Percentiles rank a stretch among this genome's conserved stretches.
These are phyloP conservation scores for Chimonanthus salicifolius DNA, from an alignment of 164 flowering plant species.

Conservation along the genomic window DNA sequence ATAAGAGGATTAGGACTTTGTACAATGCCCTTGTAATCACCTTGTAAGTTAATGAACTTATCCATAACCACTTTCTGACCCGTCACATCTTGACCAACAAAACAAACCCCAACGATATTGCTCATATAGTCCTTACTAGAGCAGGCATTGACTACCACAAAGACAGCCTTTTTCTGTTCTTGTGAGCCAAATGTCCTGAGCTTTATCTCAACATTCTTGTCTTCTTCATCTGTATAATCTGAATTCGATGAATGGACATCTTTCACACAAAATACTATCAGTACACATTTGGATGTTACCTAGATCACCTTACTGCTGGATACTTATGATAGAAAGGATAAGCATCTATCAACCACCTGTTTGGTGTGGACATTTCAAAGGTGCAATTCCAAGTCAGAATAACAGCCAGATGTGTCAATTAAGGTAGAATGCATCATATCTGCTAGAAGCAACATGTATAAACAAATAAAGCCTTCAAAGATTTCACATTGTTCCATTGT, in stretches of 20 bases:
- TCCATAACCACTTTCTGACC: slow-evolving; percentile 90
- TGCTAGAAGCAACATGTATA: neutral
- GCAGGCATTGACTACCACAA: slow-evolving; percentile 91
- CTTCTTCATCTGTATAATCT: slow-evolving; percentile 82
- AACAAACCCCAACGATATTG: slow-evolving; percentile 88
- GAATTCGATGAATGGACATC: slow-evolving; percentile 6
- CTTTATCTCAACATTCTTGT: slow-evolving; percentile 87
- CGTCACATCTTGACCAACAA: slow-evolving; percentile 97
- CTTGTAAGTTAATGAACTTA: slow-evolving; percentile 85
- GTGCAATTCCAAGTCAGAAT: neutral
- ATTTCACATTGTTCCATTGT: neutral
- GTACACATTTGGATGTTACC: neutral
- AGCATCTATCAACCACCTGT: neutral
- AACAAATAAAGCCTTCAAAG: neutral
- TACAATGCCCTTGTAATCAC: slow-evolving; percentile 92
- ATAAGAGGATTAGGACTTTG: slow-evolving; percentile 93
- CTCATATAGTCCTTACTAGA: slow-evolving; percentile 75
- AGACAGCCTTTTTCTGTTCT: slow-evolving; percentile 45
- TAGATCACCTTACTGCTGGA: neutral
- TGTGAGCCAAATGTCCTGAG: slow-evolving; percentile 68
- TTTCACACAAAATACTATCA: neutral
- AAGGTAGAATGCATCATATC: neutral
- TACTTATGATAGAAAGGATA: neutral
- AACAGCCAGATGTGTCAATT: neutral
- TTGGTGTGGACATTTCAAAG: neutral